phyloP scores from a whole-genome alignment of 2,329 filamentous ascomycete species.

The Juglanconis sp. region DNA sequence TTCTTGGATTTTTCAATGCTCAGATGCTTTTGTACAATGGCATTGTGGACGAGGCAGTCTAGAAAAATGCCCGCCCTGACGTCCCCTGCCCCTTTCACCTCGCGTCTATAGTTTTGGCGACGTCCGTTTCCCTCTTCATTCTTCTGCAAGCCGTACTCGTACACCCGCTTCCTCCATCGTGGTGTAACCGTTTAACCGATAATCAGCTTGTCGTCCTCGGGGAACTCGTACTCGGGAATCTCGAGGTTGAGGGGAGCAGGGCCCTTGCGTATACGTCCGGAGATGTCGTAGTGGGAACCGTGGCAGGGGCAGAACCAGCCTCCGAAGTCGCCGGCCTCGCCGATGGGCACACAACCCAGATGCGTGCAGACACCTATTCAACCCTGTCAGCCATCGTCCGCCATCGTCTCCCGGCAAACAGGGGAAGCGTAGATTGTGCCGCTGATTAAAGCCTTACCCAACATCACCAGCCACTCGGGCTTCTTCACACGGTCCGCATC shows the following conservation, averaged over 20 bases:
- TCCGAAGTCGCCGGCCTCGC: slow-evolving; percentile 95
- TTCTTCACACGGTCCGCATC: slow-evolving; percentile 95
- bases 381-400: neutral
- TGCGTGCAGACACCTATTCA: slow-evolving; percentile 90
- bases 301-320: slow-evolving; percentile 99
- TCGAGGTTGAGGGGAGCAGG: slow-evolving; percentile 97
- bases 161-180: slow-evolving; percentile 5
- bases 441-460: slow-evolving; percentile 59
- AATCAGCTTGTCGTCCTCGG: slow-evolving; percentile 80
- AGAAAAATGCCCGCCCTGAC: slow-evolving; percentile 16
- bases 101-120: slow-evolving; percentile 15
- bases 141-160: slow-evolving; percentile 10
- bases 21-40: slow-evolving; percentile 23
- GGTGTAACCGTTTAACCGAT: slow-evolving; percentile 71
- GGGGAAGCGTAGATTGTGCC: neutral
- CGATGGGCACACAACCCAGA: slow-evolving; percentile 97
- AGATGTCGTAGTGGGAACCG: slow-evolving; percentile 99
- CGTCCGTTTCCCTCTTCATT: neutral
- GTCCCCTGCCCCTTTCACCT: neutral
- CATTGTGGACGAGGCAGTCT: slow-evolving; percentile 21
- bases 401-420: neutral
- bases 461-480: slow-evolving; percentile 98
- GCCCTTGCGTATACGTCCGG: slow-evolving; percentile 94
- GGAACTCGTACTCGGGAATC: slow-evolving; percentile 89
- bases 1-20: slow-evolving; percentile 20